Base-by-base conservation (phyloP, 176 grass and related monocot genomes). In the Eleusine indica region DNA sequence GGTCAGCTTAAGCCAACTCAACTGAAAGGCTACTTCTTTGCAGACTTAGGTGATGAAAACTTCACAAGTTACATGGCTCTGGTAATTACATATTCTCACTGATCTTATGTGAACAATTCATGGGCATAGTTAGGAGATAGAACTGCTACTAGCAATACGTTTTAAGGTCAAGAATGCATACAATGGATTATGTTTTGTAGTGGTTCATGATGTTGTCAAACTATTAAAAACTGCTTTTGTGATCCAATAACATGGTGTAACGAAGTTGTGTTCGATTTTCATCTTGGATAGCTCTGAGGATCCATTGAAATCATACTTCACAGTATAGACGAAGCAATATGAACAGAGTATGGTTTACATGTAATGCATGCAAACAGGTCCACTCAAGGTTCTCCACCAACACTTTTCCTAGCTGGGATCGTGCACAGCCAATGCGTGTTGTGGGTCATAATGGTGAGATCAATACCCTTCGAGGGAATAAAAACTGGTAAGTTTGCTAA, bases 21-120 rank as follows among this genome's bases (percentile, higher is more conserved):
- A 85, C 77, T 97, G 22, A 91, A 88, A 65, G 70, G 75, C 15
- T 97, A 91, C 79, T 97, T 90, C 86, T 91, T 82, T 91, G 94
- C 94, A 29, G 94, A 97, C 85, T 86, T 97, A 74, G 91, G 91
- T 46, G 76, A 94, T 62, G 53, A 88, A 82, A 97, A 68, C 42
- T 97, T 97, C 87, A 91, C 89, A 57, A 97, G 85, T 88, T 94
- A 97, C 73, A 97, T 97, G 91, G 91, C 89, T 57, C 82, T 97
- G 91, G 94, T 97, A 97, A 95, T 75, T 84, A 48, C 48, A 73
- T 70, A 62, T 16, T 44, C 54, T 35, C 13, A 9, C 84, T 17
- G 8, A 77, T 67, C 6, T 81, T 81, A 68, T 66, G 73, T 12
- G 56, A 51, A 47, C 65, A 47, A 53, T 6, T 64, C 18, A 73